Conservation (phyloP, 805 yeast genomes). For the Wickerhamomyces hampshirensis region DNA sequence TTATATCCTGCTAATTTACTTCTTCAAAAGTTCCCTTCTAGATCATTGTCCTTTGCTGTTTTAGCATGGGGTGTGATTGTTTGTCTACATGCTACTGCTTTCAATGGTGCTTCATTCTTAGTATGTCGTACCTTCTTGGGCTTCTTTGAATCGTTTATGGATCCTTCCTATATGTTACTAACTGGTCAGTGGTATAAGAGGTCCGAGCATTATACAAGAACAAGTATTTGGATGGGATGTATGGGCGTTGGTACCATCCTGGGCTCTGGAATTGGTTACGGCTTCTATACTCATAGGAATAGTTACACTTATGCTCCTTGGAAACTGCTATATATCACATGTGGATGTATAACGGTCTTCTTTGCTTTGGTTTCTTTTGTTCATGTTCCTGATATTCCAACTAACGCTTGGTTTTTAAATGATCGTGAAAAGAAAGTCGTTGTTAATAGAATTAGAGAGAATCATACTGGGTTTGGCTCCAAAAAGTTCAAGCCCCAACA, state of each 20-base stretch:
- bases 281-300: conserved; percentile 34
- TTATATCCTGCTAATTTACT: conserved; percentile 43
- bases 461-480: conserved; percentile 56
- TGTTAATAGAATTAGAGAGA: conserved; percentile 46
- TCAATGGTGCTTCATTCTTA: conserved; percentile 32
- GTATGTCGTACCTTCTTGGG: conserved; percentile 46
- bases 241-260: conserved; percentile 42
- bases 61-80: conserved; percentile 56
- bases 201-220: conserved; percentile 38
- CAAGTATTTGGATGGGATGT: conserved; percentile 38
- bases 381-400: conserved; percentile 57
- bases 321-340: conserved; percentile 53
- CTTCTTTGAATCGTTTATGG: conserved; percentile 44
- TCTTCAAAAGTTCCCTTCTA: conserved; percentile 53
- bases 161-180: conserved; percentile 51
- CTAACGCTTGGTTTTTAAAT: conserved; percentile 39
- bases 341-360: conserved; percentile 55
- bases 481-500: conserved; percentile 50
- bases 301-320: conserved; percentile 44
- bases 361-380: conserved; percentile 44
- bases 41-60: conserved; percentile 41
- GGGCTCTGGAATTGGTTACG: conserved; percentile 53
- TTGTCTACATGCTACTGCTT: conserved; percentile 44
- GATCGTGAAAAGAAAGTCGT: conserved; percentile 41
- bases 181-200: conserved; percentile 55